Evolutionary conservation across 331 rosid genomes (phyloP).

Genomic region (Rosa hybrid): DNA sequence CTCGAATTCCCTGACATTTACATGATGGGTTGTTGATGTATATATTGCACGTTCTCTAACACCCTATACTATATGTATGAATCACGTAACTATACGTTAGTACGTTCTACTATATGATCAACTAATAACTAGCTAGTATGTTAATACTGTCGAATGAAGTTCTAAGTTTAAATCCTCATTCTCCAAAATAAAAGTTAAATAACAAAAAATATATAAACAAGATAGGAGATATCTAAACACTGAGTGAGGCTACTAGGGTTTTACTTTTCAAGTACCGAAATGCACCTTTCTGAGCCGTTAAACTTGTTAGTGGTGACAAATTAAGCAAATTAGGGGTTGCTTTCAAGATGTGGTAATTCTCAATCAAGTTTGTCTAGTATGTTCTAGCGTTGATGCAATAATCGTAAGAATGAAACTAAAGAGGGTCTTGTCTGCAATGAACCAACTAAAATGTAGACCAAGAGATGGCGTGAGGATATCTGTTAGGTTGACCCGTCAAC

Average conservation of each 20-base stretch:
- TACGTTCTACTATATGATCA: too few relatives aligned
- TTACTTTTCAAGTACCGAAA: slow-evolving; percentile 13
- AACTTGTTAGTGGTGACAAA: slow-evolving; percentile 21
- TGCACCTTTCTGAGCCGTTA: slow-evolving; percentile 41
- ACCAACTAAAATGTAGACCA: too few relatives aligned
- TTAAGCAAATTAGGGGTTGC: background rate
- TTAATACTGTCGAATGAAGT: background rate
- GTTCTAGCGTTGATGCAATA: background rate
- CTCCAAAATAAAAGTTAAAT: background rate
- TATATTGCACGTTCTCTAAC: too few relatives aligned
- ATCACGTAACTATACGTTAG: too few relatives aligned
- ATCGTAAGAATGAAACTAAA: background rate
- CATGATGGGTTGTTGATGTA: too few relatives aligned
- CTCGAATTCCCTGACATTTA: too few relatives aligned
- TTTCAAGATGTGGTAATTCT: slow-evolving; percentile 7
- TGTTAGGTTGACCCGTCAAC: too few relatives aligned
- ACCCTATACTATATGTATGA: too few relatives aligned
- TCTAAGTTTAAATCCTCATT: background rate
- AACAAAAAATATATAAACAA: too few relatives aligned
- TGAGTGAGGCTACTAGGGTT: background rate
- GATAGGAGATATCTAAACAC: too few relatives aligned
- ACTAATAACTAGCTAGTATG: too few relatives aligned
- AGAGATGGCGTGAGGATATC: too few relatives aligned
- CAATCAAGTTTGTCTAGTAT: background rate
- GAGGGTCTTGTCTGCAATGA: background rate